Conservation (phyloP, 441 rosid species). For the Bruguiera hainesii region DNA sequence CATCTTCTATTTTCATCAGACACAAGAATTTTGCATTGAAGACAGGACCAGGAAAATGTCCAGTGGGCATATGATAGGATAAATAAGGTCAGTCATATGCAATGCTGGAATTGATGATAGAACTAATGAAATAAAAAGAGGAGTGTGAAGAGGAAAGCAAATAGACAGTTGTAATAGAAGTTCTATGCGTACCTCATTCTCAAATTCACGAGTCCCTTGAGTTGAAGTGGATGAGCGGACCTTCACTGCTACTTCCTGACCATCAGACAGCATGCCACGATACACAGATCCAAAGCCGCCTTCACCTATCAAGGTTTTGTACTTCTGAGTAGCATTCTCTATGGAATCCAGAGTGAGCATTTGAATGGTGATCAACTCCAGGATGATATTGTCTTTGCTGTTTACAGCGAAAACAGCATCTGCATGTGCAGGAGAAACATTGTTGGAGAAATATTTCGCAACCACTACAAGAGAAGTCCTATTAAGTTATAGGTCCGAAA, state of each 20-base stretch:
- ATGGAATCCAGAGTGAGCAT: slow-evolving; percentile 40
- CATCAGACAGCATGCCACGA: slow-evolving; percentile 56
- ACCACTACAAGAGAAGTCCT: background rate
- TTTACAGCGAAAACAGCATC: slow-evolving; percentile 51
- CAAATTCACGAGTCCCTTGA: slow-evolving; percentile 73
- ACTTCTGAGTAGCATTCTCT: slow-evolving; percentile 49
- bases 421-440: slow-evolving; percentile 28
- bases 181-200: slow-evolving; percentile 54
- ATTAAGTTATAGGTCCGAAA: background rate
- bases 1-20: background rate
- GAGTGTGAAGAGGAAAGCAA: background rate
- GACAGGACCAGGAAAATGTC: background rate
- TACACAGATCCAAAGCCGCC: slow-evolving; percentile 79
- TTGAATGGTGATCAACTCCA: slow-evolving; percentile 50
- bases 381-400: slow-evolving; percentile 34
- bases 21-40: background rate
- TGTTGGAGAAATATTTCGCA: background rate
- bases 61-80: slow-evolving; percentile 1
- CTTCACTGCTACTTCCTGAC: slow-evolving; percentile 79
- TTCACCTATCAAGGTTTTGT: slow-evolving; percentile 65
- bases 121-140: background rate
- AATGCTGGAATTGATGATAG: background rate
- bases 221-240: slow-evolving; percentile 74
- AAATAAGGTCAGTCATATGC: background rate
- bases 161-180: background rate